phyloP scores from a whole-genome alignment of 73 alveolate genomes.

The Tetrahymena thermophila region DNA sequence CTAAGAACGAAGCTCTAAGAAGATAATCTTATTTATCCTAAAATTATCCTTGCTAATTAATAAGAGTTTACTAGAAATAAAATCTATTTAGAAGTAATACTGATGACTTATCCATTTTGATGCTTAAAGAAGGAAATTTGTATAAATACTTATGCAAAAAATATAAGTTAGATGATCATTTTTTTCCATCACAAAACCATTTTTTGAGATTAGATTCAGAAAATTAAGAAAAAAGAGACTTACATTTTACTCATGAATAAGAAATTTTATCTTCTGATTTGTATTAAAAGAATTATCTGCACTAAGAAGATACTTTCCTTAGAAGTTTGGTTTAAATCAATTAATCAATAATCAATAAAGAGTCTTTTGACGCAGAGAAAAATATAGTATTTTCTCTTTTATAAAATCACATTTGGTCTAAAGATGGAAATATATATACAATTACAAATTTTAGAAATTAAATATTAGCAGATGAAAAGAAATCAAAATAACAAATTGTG shows the following conservation, averaged over 20 bases:
- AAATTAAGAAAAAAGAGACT: background rate
- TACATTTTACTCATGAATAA: background rate
- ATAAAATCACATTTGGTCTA: background rate
- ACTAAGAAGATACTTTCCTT: background rate
- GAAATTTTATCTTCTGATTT: background rate
- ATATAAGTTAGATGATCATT: background rate
- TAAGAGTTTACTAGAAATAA: background rate
- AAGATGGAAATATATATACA: background rate
- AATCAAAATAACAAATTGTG: background rate
- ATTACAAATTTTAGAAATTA: background rate
- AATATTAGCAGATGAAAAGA: background rate
- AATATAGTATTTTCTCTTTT: background rate
- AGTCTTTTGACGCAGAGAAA: background rate
- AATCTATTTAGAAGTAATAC: background rate
- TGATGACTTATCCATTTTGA: background rate
- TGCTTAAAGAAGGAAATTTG: background rate
- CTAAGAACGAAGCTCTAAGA: background rate
- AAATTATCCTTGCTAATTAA: background rate
- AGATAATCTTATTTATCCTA: background rate
- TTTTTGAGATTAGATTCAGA: background rate
- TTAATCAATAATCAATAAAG: background rate
- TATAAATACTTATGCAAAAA: background rate
- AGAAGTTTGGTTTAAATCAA: background rate
- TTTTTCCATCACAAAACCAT: background rate
- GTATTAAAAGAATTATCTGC: background rate